Evolutionary conservation across 352 stramenopile genomes (phyloP).

Genomic region (Phytophthora agathidicida): DNA sequence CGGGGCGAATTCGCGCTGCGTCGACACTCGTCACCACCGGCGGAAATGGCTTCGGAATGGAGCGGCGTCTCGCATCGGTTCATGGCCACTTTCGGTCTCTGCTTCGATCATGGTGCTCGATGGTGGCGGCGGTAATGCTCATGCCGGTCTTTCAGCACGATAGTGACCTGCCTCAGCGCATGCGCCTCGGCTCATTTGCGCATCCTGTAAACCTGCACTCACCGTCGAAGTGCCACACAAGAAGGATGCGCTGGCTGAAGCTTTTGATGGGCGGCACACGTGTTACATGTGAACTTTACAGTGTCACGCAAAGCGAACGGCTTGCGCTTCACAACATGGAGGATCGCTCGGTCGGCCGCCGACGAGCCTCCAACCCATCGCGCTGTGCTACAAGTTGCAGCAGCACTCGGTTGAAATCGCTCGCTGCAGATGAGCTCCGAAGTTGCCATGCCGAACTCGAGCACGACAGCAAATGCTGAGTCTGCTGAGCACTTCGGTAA

Average conservation of each 20-base stretch:
- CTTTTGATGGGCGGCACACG: conserved; percentile 9
- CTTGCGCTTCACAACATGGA: conserved; percentile 23
- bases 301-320: too few species aligned
- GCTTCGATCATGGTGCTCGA: neutral
- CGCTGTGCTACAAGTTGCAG: conserved; percentile 13
- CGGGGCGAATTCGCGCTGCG: conserved; percentile 1
- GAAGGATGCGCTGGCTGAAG: conserved; percentile 11
- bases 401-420: neutral
- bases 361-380: too few species aligned
- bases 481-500: conserved; percentile 13
- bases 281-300: too few species aligned
- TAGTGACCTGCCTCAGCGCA: conserved; percentile 6
- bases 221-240: neutral
- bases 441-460: neutral
- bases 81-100: neutral
- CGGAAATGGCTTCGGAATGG: conserved; percentile 3
- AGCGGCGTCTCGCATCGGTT: neutral
- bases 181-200: conserved; percentile 7
- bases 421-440: neutral
- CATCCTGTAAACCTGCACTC: conserved; percentile 20
- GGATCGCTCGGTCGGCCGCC: too few species aligned
- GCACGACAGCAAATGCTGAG: conserved; percentile 1
- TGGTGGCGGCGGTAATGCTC: neutral
- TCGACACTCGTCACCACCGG: conserved; percentile 16
- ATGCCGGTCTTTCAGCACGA: too few species aligned